Evolutionary conservation across 352 stramenopile genomes (phyloP), one percentile per base, ranked within the genome.

Genomic region (Globisporangium parvum): DNA sequence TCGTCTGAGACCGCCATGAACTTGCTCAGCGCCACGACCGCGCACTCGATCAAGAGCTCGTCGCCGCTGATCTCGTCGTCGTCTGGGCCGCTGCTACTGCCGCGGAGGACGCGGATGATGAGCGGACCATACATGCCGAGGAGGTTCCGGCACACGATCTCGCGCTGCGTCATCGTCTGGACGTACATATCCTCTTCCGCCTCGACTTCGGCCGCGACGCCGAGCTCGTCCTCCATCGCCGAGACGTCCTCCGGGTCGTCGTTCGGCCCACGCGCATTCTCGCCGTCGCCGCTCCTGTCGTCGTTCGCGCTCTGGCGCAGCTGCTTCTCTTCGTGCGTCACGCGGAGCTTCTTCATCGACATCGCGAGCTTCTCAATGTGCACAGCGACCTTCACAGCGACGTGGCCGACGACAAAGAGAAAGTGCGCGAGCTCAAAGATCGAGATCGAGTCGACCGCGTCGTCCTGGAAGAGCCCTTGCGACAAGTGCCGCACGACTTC

Each of bases 1-100:
- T 87, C 77, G 41, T 91, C 86, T 17, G 91, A 98, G n/a, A 99
- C 92, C 37, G 85, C 96, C 94, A 98, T 98, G 55, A 98, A 98
- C 72, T 99, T 99, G 75, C 90, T 97, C n/a, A 99, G 70, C 12
- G 91, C 86, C 21, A 99, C 84, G n/a, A 96, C 88, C 0, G 94
- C 87, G 52, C 89, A 92, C 60, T 98, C 85, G 15, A 90, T 88
- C 10, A 99, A 65, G 37, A 98, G 60, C 31, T 83, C 70, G 37
- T 88, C 77, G 35, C 72, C 42, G 31, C 65, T 82, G 53, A 84
- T 75, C 51, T 93, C 78, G 44, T 87, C 77, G 54, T 63, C 41
- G 18, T 45, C 39, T 4, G 6, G 2, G 39, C 18, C 15, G 39
- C 39, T 20, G 18, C 18, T 63, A 44, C 47, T 80, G 53, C 55